Evolutionary conservation across 1,284 basidiomycete genomes (phyloP), one percentile per base, ranked within the genome.

Genomic region (Cystobasidium pallidum): DNA sequence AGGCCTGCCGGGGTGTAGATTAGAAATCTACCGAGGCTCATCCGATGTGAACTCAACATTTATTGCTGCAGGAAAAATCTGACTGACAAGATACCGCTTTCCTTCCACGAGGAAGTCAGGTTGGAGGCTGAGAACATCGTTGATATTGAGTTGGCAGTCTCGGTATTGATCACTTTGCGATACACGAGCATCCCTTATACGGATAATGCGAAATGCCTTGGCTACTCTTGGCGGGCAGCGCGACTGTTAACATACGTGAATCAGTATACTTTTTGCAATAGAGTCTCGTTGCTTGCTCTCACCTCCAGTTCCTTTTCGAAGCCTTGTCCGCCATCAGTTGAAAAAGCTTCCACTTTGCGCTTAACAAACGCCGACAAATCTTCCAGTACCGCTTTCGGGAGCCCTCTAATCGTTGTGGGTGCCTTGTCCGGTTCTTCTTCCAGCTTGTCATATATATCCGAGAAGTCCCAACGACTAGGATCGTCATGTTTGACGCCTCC

Each of bases 161-260:
- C 82, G 17, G 85, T 52, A 26, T 26, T 43, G 51, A 21, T 41
- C 36, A 3, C 30, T 41, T 24, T 45, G 47, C 15, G 54, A 30
- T 21, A 43, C 39, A 24, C 52, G 59, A 17, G 89, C 88, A 79
- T 98, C 95, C 74, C 86, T 83, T 24, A 91, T 85, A 15, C 89
- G 83, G 8, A 94, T 81, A 3, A 96, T 87, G 26, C 92, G 85
- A 81, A 97, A 96, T 72, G 85, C 87, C 52, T 89, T 87, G 15
- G 93, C 89, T 26, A 90, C 83, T 13, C 94, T 87, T 0, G 88
- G 86, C 1, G 94, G 92, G 78, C 89, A 94, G 17, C 83, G 77
- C 19, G 81, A 80, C 89, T 94, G 79, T 32, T 57, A 58, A 73
- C 19, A 30, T n/a, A 32, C 2, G 26, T 49, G 43, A 32, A 21